phyloP scores from a whole-genome alignment of 768 basidiomycete species.

The Podaxis sp. region DNA sequence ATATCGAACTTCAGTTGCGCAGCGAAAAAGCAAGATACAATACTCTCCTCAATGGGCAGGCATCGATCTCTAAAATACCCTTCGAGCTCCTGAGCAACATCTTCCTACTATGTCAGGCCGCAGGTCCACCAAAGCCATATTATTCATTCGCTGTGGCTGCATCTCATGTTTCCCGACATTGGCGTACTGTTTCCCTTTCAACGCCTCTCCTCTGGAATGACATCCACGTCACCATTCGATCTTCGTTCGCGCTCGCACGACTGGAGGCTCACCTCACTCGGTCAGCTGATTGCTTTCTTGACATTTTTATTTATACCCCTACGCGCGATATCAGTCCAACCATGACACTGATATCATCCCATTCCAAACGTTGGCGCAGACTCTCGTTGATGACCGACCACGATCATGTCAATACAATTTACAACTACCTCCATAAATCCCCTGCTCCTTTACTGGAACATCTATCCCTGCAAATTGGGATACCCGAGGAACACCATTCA shows the following conservation, averaged over 20 bases:
- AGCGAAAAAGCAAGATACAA: conserved; percentile 31
- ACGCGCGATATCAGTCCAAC: conserved; percentile 25
- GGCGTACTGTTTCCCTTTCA: conserved; percentile 39
- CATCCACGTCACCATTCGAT: conserved; percentile 32
- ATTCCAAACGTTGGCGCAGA: conserved; percentile 40
- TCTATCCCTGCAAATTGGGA: conserved; percentile 37
- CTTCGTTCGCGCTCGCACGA: conserved; percentile 23
- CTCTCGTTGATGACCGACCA: conserved; percentile 31
- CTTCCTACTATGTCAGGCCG: conserved; percentile 34
- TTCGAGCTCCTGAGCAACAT: conserved; percentile 40
- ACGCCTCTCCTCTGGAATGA: conserved; percentile 46
- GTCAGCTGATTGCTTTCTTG: conserved; percentile 36
- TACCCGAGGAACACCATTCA: conserved; percentile 24
- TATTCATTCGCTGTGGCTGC: conserved; percentile 35
- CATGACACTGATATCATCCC: conserved; percentile 29
- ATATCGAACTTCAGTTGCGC: conserved; percentile 32
- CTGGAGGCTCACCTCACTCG: conserved; percentile 38
- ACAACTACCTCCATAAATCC: conserved; percentile 25
- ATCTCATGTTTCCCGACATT: conserved; percentile 45
- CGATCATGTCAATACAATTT: conserved; percentile 27
- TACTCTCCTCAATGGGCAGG: conserved; percentile 33
- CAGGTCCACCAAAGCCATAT: conserved; percentile 12
- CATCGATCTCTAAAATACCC: conserved; percentile 36
- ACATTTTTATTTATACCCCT: conserved; percentile 29
- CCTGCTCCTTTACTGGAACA: conserved; percentile 36